These are phyloP conservation scores for Boletellus emodensis DNA, from an alignment of 768 basidiomycete species.

Conservation along the genomic window DNA sequence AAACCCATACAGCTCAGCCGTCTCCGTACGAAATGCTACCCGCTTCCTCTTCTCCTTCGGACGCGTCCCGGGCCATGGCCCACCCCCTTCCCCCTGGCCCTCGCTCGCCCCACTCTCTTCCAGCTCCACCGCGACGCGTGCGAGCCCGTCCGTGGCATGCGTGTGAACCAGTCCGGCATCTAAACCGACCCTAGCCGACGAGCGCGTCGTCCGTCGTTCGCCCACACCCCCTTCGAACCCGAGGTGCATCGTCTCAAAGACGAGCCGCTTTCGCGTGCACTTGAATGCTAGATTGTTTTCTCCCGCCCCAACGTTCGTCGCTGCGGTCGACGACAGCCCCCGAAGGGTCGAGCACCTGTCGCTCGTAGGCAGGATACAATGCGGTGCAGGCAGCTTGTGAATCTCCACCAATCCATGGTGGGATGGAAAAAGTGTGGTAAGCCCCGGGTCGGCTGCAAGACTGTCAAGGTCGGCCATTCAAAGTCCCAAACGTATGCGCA, in stretches of 20 bases:
- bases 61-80: too few relatives aligned
- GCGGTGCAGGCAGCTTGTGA: conserved; percentile 69
- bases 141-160: conserved; percentile 20
- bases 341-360: conserved; percentile 81
- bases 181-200: conserved; percentile 28
- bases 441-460: conserved; percentile 66
- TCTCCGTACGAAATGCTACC: conserved; percentile 65
- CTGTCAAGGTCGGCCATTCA: conserved; percentile 1
- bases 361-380: conserved; percentile 72
- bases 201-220: conserved; percentile 67
- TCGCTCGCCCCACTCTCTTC: too few relatives aligned
- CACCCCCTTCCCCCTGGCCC: too few relatives aligned
- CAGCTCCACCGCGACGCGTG: conserved; percentile 43
- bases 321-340: conserved; percentile 60
- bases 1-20: conserved; percentile 73
- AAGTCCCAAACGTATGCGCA: conserved; percentile 34
- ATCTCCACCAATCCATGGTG: conserved; percentile 85
- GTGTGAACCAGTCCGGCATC: conserved; percentile 21
- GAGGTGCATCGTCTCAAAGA: conserved; percentile 90
- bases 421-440: conserved; percentile 69
- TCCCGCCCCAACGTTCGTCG: conserved; percentile 58
- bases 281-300: conserved; percentile 97
- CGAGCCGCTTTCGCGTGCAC: conserved; percentile 79
- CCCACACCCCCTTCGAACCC: conserved; percentile 82
- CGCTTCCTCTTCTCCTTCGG: conserved; percentile 60